Base-by-base conservation (phyloP, 2,329 filamentous ascomycete genomes). In the Colletotrichum liriopes region DNA sequence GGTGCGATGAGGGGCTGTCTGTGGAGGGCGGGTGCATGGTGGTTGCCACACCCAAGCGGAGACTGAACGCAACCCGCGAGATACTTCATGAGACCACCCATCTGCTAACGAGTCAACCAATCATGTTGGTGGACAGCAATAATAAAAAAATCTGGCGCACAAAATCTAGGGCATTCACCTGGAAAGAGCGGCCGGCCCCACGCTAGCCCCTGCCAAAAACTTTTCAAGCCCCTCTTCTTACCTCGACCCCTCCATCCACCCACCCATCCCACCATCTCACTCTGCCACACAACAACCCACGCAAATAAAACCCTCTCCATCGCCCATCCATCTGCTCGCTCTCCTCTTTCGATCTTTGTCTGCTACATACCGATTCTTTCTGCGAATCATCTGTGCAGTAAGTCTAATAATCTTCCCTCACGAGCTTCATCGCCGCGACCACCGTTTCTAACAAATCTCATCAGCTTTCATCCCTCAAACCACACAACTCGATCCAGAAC, bases 161-260 rank as follows among this genome's bases (percentile, higher is more conserved):
- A 67, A 63, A 54, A 56, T 47, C 58, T 67, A 67, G 65, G 65
- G 65, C 65, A 67, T 67, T 67, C 58, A 39, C n/a, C 47, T 54
- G 65, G 35, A 58, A 37, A 29, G 47, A 63, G 58, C 65, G 37
- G 23, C 32, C 54, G 54, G 54, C 35, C 54, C 54, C 54, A 58
- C 54, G 54, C 54, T 58, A 41, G 54, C 54, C 54, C 54, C 54
- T 58, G 54, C 54, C 54, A 58, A 58, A 67, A 54, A 67, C 37
- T 67, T 67, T 67, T 60, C 64, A 51, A 61, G 59, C 64, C 64
- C 64, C 66, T 69, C 66, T 47, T 51, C 64, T 56, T 49, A 60
- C 60, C 45, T 63, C n/a, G 60, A 63, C 60, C 60, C 45, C 47
- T 51, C 47, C 60, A 63, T 51, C 35, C 60, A 39, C 60, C 14